Evolutionary conservation across 2,329 filamentous ascomycete genomes (phyloP).

Genomic region (Phyllosticta citrichinensis): DNA sequence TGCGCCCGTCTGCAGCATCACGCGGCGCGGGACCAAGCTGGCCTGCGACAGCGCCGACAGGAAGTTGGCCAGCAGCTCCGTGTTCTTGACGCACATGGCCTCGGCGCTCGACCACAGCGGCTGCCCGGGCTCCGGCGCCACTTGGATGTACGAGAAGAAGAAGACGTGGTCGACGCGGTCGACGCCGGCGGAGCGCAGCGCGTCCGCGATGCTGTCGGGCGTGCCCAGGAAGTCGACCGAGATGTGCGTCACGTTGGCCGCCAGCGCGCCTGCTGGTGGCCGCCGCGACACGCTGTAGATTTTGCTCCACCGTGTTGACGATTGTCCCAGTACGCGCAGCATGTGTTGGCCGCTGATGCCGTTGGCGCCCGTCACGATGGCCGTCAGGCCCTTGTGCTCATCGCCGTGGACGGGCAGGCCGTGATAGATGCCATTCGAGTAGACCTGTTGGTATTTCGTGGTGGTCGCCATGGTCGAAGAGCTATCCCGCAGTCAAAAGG

Average conservation of each 20-base stretch:
- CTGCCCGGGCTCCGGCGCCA: conserved; percentile 34
- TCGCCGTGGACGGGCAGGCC: conserved; percentile 32
- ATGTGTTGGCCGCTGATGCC: conserved; percentile 45
- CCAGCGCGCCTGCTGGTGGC: conserved; percentile 32
- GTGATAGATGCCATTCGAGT: conserved; percentile 38
- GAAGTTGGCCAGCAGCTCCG: conserved; percentile 39
- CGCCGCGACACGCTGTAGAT: conserved; percentile 41
- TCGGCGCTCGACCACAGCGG: conserved; percentile 42
- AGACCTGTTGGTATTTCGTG: conserved; percentile 11
- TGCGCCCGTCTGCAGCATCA: conserved; percentile 42
- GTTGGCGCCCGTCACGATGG: conserved; percentile 45
- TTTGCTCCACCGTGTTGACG: conserved; percentile 41
- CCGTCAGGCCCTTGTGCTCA: conserved; percentile 35
- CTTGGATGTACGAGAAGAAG: conserved; percentile 47
- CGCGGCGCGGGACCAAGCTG: conserved; percentile 34
- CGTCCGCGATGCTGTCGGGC: conserved; percentile 26
- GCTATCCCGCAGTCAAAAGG: not conserved
- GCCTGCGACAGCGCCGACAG: conserved; percentile 33
- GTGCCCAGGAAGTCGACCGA: conserved; percentile 31
- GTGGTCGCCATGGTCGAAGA: not conserved
- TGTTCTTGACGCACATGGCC: conserved; percentile 40
- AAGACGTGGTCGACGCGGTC: conserved; percentile 37
- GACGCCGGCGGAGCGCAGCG: conserved; percentile 25
- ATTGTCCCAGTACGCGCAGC: conserved; percentile 37
- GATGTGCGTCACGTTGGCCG: conserved; percentile 33